Evolutionary conservation across 1,284 basidiomycete genomes (phyloP).

Genomic region (Pholiota adiposa): DNA sequence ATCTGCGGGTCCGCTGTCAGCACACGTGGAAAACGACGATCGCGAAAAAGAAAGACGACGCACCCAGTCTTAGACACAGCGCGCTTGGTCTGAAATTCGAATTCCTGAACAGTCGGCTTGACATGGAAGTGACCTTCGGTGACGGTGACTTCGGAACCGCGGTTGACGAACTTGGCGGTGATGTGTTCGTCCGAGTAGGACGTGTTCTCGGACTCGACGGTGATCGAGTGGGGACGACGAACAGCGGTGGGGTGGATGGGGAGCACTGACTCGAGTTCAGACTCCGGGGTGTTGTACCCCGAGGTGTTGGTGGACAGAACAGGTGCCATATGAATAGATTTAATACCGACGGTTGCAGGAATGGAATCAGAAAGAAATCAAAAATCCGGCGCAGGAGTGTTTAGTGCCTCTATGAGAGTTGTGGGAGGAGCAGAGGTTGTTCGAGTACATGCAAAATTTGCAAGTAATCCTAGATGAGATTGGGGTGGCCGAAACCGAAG

Average conservation of each 20-base stretch:
- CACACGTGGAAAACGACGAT: slow-evolving; percentile 12
- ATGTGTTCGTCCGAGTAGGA: slow-evolving; percentile 83
- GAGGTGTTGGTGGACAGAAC: slow-evolving; percentile 52
- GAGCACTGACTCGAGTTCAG: slow-evolving; percentile 64
- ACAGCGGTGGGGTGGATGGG: slow-evolving; percentile 86
- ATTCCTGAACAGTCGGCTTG: slow-evolving; percentile 77
- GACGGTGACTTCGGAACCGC: slow-evolving; percentile 76
- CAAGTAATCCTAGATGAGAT: slow-evolving; percentile 33
- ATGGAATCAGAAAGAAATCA: slow-evolving; percentile 54
- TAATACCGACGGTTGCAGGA: slow-evolving; percentile 23
- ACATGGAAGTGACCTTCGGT: slow-evolving; percentile 77
- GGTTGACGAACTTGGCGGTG: slow-evolving; percentile 84
- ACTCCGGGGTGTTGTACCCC: slow-evolving; percentile 68
- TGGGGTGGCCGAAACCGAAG: slow-evolving; percentile 17
- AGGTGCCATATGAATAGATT: slow-evolving; percentile 52
- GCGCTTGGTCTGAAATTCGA: slow-evolving; percentile 92
- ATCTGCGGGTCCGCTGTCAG: slow-evolving; percentile 47
- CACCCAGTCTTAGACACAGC: slow-evolving; percentile 93
- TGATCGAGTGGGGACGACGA: slow-evolving; percentile 77
- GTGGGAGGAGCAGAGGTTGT: slow-evolving; percentile 81
- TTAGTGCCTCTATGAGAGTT: slow-evolving; percentile 78
- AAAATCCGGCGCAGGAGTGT: slow-evolving; percentile 68
- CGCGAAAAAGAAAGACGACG: slow-evolving; percentile 35
- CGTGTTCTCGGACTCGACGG: slow-evolving; percentile 85
- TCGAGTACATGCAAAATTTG: slow-evolving; percentile 81